Conservation (phyloP, 176 grass and related monocot species). For the Otatea glauca region DNA sequence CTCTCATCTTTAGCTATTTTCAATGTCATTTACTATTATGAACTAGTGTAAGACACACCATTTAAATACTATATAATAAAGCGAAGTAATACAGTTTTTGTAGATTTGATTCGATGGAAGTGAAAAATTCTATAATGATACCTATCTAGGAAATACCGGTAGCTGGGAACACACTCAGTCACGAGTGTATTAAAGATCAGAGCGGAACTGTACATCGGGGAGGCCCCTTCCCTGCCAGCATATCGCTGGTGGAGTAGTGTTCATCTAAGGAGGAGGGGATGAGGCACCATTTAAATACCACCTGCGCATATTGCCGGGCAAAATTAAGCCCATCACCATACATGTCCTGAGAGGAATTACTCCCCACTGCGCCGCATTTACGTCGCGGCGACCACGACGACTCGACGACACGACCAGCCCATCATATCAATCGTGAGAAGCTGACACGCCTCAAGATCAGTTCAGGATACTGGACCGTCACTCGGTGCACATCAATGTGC, state of each 20-base stretch:
- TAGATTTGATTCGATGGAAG: too few species aligned
- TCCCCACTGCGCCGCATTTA: constrained; percentile 9
- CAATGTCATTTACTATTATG: too few species aligned
- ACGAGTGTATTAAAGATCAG: too few species aligned
- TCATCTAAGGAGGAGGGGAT: neutral
- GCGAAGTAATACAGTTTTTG: too few species aligned
- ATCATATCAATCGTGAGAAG: neutral
- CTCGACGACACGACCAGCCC: neutral
- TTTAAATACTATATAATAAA: too few species aligned
- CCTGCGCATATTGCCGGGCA: neutral
- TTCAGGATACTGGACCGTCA: neutral
- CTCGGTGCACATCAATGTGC: constrained; percentile 15
- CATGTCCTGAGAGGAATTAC: neutral
- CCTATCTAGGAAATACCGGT: too few species aligned
- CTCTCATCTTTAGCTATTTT: too few species aligned
- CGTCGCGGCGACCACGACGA: neutral
- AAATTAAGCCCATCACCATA: constrained; percentile 18
- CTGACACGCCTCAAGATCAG: neutral
- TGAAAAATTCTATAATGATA: too few species aligned
- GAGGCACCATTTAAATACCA: constrained; percentile 11
- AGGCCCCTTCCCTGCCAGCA: neutral
- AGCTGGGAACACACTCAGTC: too few species aligned
- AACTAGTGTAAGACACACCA: too few species aligned
- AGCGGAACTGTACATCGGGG: neutral
- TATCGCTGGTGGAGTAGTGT: neutral